phyloP scores from a whole-genome alignment of 371 early-diverging fungal genomes.

The Parasitella parasitica region DNA sequence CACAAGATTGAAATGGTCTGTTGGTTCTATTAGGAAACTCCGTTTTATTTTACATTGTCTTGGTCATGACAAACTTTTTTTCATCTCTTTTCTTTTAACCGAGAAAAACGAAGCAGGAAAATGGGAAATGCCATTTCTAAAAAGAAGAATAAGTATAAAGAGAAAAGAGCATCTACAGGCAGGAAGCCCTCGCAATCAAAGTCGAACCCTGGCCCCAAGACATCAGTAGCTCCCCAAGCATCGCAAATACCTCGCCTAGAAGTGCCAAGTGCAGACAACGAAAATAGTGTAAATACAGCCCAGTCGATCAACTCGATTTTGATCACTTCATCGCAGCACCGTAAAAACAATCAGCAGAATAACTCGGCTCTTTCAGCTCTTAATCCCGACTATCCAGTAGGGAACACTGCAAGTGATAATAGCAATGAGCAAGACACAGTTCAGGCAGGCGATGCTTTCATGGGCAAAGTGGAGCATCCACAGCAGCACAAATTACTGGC shows the following conservation, averaged over 20 bases:
- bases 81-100: not conserved
- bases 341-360: constrained; percentile 7
- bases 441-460: constrained; percentile 17
- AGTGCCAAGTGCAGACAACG: constrained; percentile 30
- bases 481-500: constrained; percentile 40
- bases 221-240: not conserved
- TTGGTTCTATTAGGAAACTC: not conserved
- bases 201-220: not conserved
- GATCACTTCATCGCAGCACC: constrained; percentile 25
- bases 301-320: constrained; percentile 50
- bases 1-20: not conserved
- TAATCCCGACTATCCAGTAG: constrained; percentile 45
- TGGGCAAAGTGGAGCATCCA: constrained; percentile 37
- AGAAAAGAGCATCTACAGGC: not conserved
- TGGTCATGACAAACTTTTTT: not conserved
- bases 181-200: not conserved
- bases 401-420: not conserved
- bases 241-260: not conserved
- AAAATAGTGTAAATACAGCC: constrained; percentile 45
- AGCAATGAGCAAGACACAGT: constrained; percentile 4
- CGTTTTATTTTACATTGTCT: not conserved
- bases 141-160: not conserved
- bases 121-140: not conserved
- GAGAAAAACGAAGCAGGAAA: not conserved
- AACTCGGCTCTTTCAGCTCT: constrained; percentile 34